These are phyloP conservation scores for Ustilago nuda DNA, from an alignment of 1,284 basidiomycete species.

Conservation along the genomic window DNA sequence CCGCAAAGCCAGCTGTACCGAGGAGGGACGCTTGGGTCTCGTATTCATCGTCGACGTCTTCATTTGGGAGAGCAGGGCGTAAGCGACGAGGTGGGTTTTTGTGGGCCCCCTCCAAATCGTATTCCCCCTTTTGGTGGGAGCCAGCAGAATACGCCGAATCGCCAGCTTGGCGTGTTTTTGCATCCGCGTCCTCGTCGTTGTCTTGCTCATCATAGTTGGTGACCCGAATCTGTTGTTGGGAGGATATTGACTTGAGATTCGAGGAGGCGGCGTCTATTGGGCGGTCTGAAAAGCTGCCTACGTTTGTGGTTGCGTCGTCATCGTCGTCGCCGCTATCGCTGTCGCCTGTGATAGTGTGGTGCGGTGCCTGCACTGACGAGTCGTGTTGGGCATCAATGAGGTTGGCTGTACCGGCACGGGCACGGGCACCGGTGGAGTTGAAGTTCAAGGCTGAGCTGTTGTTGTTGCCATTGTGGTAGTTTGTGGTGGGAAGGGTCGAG, in stretches of 20 bases:
- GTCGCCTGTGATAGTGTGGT: conserved; percentile 33
- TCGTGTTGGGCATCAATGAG: conserved; percentile 18
- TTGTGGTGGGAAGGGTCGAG: conserved; percentile 1
- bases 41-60: conserved; percentile 40
- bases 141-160: conserved; percentile 25
- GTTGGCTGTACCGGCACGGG: conserved; percentile 7
- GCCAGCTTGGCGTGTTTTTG: conserved; percentile 23
- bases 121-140: conserved; percentile 13
- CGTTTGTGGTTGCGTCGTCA: conserved; percentile 28
- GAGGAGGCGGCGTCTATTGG: conserved; percentile 3
- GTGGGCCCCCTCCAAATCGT: conserved; percentile 26
- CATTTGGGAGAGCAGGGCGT: conserved; percentile 2
- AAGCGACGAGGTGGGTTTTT: conserved; percentile 1
- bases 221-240: conserved; percentile 14
- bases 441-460: conserved; percentile 24
- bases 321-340: conserved; percentile 30
- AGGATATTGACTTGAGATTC: conserved; percentile 15
- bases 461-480: conserved; percentile 25
- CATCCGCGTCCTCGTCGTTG: conserved; percentile 27
- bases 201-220: conserved; percentile 24
- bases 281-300: conserved; percentile 33
- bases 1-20: conserved; percentile 41
- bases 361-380: conserved; percentile 28
- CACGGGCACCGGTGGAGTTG: conserved; percentile 4
- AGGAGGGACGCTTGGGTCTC: conserved; percentile 40